Conservation (phyloP, 1,284 basidiomycete species). For the Somion occarium region DNA sequence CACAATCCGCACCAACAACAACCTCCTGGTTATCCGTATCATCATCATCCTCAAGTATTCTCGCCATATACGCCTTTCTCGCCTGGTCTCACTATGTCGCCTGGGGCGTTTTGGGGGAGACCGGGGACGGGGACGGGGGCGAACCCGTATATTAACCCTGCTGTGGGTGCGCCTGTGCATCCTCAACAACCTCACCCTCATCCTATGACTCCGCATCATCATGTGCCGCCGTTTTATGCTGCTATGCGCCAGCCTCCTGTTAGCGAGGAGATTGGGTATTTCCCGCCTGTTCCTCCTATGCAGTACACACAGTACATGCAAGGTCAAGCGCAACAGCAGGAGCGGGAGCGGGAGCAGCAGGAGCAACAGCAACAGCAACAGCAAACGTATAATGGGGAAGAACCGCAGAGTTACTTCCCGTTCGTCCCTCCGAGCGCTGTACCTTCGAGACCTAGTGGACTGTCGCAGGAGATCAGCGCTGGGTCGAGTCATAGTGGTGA, state of each 20-base stretch:
- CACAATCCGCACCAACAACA: conserved; percentile 2
- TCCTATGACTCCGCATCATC: conserved; percentile 6
- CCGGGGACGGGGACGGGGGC: conserved; percentile 37
- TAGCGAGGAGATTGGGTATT: conserved; percentile 34
- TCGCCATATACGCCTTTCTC: conserved; percentile 44
- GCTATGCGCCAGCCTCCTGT: conserved; percentile 6
- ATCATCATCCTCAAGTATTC: conserved; percentile 21
- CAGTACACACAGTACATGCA: background rate
- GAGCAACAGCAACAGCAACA: conserved; percentile 4
- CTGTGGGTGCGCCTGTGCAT: conserved; percentile 63
- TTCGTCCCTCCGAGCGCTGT: conserved; percentile 26
- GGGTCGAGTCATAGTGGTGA: conserved; percentile 13
- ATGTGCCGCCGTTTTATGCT: conserved; percentile 10
- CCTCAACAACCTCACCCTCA: conserved; percentile 10
- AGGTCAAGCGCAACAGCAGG: conserved; percentile 2
- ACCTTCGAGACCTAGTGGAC: conserved; percentile 22
- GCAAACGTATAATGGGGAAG: too few relatives aligned
- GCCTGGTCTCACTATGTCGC: conserved; percentile 65
- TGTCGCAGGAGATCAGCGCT: conserved; percentile 38
- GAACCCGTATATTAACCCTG: conserved; percentile 61
- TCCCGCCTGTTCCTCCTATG: conserved; percentile 31
- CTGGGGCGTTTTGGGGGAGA: conserved; percentile 63
- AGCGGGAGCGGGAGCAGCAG: conserved; percentile 7
- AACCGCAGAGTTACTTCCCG: conserved; percentile 41
- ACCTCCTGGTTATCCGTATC: conserved; percentile 7